Percentiles rank a stretch among this genome's conserved stretches.
Evolutionary conservation across 2,329 filamentous ascomycete species (phyloP).

Genomic region (Talaromyces pinophilus): DNA sequence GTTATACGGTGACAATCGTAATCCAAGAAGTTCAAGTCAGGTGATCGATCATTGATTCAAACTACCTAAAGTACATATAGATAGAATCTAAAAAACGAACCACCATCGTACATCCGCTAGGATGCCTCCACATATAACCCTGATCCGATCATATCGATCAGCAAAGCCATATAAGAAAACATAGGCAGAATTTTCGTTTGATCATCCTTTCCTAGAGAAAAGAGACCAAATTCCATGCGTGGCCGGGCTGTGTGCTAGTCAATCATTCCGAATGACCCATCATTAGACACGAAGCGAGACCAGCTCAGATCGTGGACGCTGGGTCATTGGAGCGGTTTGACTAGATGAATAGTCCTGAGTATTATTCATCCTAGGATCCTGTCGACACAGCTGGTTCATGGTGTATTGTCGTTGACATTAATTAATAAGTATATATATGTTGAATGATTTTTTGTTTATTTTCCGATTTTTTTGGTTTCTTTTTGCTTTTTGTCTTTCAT

Average conservation of each 20-base stretch:
- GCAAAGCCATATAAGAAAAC: neutral
- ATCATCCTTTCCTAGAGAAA: neutral
- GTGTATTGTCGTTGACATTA: constrained; percentile 14
- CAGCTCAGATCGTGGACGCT: constrained; percentile 18
- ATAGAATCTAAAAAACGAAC: neutral
- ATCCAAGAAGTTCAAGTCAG: neutral
- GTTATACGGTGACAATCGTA: neutral
- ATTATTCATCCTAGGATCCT: neutral
- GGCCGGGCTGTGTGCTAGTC: constrained; percentile 12
- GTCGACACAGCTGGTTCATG: constrained; percentile 15
- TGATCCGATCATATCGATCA: neutral
- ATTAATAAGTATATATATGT: constrained; percentile 1
- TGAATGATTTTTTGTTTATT: neutral
- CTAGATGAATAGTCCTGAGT: neutral
- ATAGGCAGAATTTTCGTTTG: constrained; percentile 7
- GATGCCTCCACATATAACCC: neutral
- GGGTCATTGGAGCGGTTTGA: constrained; percentile 4
- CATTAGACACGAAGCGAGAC: constrained; percentile 15
- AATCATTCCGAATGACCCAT: neutral
- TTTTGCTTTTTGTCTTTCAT: neutral
- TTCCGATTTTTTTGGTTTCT: constrained; percentile 5
- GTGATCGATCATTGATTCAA: constrained; percentile 5
- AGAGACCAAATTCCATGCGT: neutral
- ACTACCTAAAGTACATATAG: neutral
- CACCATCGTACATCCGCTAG: constrained; percentile 11